Percentiles rank a stretch among this genome's conserved stretches.
phyloP scores from a whole-genome alignment of 192 early-diverging fungal genomes.

The Fimicolochytrium jonesii region DNA sequence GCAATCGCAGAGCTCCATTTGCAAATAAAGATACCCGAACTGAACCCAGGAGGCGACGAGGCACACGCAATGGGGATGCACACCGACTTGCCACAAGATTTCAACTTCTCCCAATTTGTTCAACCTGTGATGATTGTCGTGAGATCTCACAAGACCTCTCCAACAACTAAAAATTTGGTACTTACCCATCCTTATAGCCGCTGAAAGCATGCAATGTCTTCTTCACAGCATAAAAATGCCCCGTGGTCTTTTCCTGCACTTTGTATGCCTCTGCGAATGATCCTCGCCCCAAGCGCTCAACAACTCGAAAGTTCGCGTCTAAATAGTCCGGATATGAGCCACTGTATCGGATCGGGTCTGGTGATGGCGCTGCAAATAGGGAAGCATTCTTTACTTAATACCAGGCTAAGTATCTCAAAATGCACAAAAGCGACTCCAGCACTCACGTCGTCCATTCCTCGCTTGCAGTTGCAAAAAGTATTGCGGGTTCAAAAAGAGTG shows the following conservation, averaged over 20 bases:
- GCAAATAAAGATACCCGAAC: constrained; percentile 78
- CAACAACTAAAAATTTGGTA: neutral
- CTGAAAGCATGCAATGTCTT: constrained; percentile 63
- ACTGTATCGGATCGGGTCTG: neutral
- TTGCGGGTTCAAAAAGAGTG: constrained; percentile 20
- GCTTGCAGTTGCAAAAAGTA: constrained; percentile 18
- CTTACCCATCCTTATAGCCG: constrained; percentile 66
- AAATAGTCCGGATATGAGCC: constrained; percentile 58
- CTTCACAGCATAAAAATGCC: constrained; percentile 77
- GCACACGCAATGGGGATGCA: constrained; percentile 58
- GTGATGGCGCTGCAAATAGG: constrained; percentile 8
- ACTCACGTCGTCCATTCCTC: constrained; percentile 13
- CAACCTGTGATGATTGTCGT: constrained; percentile 34
- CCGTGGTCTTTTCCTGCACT: constrained; percentile 60
- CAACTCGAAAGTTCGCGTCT: constrained; percentile 63
- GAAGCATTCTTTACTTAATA: neutral
- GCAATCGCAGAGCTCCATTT: constrained; percentile 79
- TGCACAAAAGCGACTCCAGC: too few species aligned
- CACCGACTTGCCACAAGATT: constrained; percentile 66
- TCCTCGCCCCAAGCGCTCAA: constrained; percentile 67
- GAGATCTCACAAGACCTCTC: too few species aligned
- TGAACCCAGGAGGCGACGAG: constrained; percentile 90
- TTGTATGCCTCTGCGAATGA: constrained; percentile 78
- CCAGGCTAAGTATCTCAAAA: too few species aligned
- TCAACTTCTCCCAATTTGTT: constrained; percentile 76